Evolutionary conservation across 1,284 basidiomycete genomes (phyloP), one percentile per base, ranked within the genome.

Genomic region (Heterobasidion irregulare): DNA sequence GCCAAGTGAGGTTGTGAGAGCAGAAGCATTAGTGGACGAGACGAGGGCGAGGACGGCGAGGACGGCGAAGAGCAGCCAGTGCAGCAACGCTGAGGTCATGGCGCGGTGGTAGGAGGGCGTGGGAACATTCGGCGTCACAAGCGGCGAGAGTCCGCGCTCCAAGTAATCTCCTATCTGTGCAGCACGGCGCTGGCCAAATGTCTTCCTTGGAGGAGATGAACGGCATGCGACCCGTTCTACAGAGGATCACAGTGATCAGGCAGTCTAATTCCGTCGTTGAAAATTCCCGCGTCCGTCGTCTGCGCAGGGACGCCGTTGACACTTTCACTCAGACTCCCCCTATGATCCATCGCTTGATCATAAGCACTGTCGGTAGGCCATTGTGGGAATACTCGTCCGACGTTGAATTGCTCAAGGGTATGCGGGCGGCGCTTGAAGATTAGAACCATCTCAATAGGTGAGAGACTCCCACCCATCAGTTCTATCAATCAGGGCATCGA

Each of bases 1-100:
- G 16, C 80, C 75, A 57, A 99, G 82, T 34, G 88, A 77, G 3
- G 94, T 94, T 1, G 96, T 98, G 50, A 99, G 73, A 0, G 97
- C 94, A 1, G 92, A 81, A n/a, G 73, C 73, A 49, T 62, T 62
- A 46, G 61, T 64, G 4, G 58, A 62, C 45, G 52, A 41, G 1
- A 61, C 56, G 46, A 65, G 59, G 47, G 60, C 59, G 16, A 59
- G 56, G 18, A 55, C 63, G 57, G 56, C 64, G 44, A 64, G 53
- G 50, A 62, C 58, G 36, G 57, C 59, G 52, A 64, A 54, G 47
- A 63, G 35, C 47, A n/a, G 49, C 50, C 49, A 59, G 46, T 16
- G 16, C 46, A 47, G 26, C 26, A 26, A 26, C 26, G 26, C 26
- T 26, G 26, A 26, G 26, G 26, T 26, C 26, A 26, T 26, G 26